Percentiles rank a stretch among this genome's conserved stretches.
Conservation (phyloP, 1,284 basidiomycete species). For the Dichomitus squalens region DNA sequence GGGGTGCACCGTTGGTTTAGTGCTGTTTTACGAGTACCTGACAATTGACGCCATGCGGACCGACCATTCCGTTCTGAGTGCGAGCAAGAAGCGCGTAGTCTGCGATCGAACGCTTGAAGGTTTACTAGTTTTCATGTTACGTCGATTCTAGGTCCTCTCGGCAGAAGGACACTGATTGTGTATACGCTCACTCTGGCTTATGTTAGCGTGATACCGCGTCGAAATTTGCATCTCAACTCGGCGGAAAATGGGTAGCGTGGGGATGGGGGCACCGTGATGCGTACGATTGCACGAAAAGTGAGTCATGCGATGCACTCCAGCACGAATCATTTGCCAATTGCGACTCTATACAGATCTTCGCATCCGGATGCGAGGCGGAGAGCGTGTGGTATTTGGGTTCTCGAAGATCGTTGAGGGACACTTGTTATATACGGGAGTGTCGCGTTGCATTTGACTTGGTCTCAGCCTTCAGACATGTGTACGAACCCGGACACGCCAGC, state of each 20-base stretch:
- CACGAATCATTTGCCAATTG: background rate
- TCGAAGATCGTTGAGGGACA: background rate
- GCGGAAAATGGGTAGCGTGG: background rate
- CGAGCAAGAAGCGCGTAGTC: background rate
- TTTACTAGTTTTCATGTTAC: background rate
- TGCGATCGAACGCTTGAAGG: background rate
- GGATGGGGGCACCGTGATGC: background rate
- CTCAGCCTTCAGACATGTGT: background rate
- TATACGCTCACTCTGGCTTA: too few relatives aligned
- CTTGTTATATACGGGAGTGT: background rate
- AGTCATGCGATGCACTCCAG: background rate
- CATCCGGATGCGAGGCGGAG: background rate
- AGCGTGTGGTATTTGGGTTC: background rate
- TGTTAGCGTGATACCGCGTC: too few relatives aligned
- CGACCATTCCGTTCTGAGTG: background rate
- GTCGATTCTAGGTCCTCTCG: background rate
- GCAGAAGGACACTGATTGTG: too few relatives aligned
- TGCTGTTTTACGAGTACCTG: slow-evolving; percentile 15
- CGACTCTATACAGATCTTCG: too few relatives aligned
- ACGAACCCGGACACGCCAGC: background rate
- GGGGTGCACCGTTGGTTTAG: slow-evolving; percentile 16
- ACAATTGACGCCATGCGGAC: slow-evolving; percentile 8
- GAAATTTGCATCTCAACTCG: background rate
- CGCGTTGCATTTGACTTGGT: background rate
- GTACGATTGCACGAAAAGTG: background rate